Evolutionary conservation across 108 stramenopile genomes (phyloP).

Genomic region (Skeletonema tropicum): DNA sequence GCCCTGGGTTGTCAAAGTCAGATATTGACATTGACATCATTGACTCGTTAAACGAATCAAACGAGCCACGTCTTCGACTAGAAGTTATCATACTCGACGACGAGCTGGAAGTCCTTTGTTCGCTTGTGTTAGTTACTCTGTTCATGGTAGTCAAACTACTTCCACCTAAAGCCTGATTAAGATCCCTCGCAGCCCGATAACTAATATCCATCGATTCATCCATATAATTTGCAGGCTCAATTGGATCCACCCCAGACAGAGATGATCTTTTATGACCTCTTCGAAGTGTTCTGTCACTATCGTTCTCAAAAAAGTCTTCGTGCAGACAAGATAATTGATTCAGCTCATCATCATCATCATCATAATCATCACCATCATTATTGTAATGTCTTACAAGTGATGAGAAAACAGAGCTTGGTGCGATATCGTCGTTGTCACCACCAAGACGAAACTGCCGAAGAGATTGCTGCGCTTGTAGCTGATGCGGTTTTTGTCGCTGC

Average conservation of each 20-base stretch:
- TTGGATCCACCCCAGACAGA: background rate
- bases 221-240: background rate
- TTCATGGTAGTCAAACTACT: background rate
- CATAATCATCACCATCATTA: background rate
- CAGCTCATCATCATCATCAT: background rate
- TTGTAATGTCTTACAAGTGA: background rate
- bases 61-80: background rate
- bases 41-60: background rate
- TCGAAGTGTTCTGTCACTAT: background rate
- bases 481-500: too few relatives aligned
- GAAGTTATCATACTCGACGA: background rate
- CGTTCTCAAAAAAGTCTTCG: background rate
- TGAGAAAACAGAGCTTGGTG: background rate
- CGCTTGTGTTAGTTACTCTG: background rate
- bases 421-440: background rate
- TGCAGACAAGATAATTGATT: background rate
- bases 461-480: background rate
- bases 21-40: background rate
- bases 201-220: slow-evolving; percentile 1
- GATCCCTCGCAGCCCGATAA: background rate
- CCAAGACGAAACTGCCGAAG: background rate
- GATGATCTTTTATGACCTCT: background rate
- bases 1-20: background rate
- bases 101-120: background rate
- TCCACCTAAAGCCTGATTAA: background rate